Percentiles rank a stretch among this genome's conserved stretches.
phyloP scores from a whole-genome alignment of 2,329 filamentous ascomycete genomes.

The Lizonia empirigonia region DNA sequence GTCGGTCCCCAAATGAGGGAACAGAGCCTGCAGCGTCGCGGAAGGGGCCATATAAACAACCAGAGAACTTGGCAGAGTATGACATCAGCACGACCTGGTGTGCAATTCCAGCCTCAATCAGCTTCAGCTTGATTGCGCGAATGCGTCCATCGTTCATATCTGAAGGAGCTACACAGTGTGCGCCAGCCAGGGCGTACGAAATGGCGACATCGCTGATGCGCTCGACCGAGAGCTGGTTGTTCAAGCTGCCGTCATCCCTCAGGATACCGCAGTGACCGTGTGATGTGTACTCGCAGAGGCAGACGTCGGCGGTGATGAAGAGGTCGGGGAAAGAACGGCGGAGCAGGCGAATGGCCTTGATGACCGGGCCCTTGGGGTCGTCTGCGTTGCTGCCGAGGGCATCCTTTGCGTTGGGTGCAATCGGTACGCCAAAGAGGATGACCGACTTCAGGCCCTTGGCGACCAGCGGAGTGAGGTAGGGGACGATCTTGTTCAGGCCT shows the following conservation, averaged over 20 bases:
- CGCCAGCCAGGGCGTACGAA: constrained; percentile 92
- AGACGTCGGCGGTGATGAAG: constrained; percentile 92
- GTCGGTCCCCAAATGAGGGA: constrained; percentile 90
- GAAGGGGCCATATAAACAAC: constrained; percentile 96
- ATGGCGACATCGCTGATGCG: constrained; percentile 97
- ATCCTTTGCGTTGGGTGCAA: constrained; percentile 82
- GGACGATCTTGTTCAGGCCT: constrained; percentile 82
- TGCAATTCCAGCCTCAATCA: constrained; percentile 92
- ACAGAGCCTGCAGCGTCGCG: constrained; percentile 91
- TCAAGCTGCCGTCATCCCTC: constrained; percentile 87
- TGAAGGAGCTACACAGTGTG: constrained; percentile 94
- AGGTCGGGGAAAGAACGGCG: constrained; percentile 85
- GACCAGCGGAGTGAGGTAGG: constrained; percentile 84
- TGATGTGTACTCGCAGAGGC: constrained; percentile 97
- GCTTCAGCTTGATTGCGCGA: constrained; percentile 94
- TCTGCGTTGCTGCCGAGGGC: constrained; percentile 90
- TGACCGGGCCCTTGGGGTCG: constrained; percentile 90
- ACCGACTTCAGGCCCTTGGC: constrained; percentile 90
- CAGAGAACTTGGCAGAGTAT: constrained; percentile 96
- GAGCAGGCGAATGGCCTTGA: constrained; percentile 81
- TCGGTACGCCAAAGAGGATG: constrained; percentile 93
- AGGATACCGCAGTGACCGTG: constrained; percentile 98
- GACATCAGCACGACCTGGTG: constrained; percentile 95
- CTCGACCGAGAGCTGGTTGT: constrained; percentile 92
- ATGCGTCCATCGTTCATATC: constrained; percentile 99